Evolutionary conservation across 2,329 filamentous ascomycete species (phyloP), one percentile per base, ranked within the genome.

Genomic region (Paecilomyces sp.): DNA sequence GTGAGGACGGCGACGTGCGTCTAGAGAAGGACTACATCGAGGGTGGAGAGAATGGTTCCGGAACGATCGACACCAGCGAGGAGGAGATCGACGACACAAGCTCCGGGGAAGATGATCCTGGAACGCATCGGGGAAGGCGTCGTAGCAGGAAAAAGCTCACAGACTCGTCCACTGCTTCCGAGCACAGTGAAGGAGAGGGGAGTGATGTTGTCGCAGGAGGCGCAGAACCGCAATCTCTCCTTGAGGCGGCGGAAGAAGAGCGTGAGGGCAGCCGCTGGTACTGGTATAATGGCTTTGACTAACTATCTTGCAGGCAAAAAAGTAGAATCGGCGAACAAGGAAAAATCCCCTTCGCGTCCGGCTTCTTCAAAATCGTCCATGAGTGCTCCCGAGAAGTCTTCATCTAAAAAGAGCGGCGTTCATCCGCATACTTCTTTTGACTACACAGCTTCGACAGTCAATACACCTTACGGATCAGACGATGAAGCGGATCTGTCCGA

Each of bases 401-500:
- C 73, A 64, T 36, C 73, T 65, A 69, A 77, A 70, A 82, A 74
- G 58, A 70, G 80, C 1, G 82, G 82, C 2, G 84, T 94, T 11
- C 92, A 95, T 71, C 92, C 92, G 1, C 85, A 86, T 57, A 96
- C 90, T 11, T 94, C 88, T 71, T 97, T 92, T 71, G 92, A 96
- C 68, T 79, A 87, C 60, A 81, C 83, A 13, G 83, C 83, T 77
- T 74, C 88, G 77, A 77, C 78, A 31, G 65, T 80, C 51, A 80
- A 81, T 3, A 86, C 84, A 0, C 85, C 85, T 0, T 82, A 92
- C 60, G 89, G 91, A 63, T 95, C 91, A 1, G 94, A 97, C 61
- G 88, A 92, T 33, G 92, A 96, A 72, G 88, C 88, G 25, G 90
- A 95, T 60, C 80, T 92, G 55, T 87, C 86, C 30, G 92, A 96